phyloP scores from a whole-genome alignment of 345 rosid species.

The Anastatica hierochuntica region DNA sequence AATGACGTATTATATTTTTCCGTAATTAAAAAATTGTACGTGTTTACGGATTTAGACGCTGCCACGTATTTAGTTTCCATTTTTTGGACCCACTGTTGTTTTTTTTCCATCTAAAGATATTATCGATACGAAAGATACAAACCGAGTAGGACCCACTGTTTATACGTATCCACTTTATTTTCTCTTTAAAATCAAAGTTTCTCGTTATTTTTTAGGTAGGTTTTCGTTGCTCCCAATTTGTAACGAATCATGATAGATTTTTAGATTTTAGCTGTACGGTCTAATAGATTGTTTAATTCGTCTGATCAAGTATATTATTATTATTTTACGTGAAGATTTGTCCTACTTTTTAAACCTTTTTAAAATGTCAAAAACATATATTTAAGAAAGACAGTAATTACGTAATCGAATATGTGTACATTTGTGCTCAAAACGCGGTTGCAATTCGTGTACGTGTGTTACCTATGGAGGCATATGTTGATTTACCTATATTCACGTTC shows the following conservation, averaged over 20 bases:
- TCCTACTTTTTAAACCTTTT: not conserved
- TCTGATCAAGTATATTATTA: not conserved
- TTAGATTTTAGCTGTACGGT: constrained; percentile 5
- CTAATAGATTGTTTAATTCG: not conserved
- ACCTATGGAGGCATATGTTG: constrained; percentile 10
- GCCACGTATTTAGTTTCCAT: constrained; percentile 5
- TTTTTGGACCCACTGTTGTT: too few relatives aligned
- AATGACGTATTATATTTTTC: too few relatives aligned
- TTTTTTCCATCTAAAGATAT: too few relatives aligned
- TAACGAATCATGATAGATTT: not conserved
- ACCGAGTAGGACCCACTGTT: too few relatives aligned
- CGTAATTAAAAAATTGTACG: constrained; percentile 4
- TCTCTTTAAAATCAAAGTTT: too few relatives aligned
- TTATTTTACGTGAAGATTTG: not conserved
- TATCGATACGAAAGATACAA: too few relatives aligned
- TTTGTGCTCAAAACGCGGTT: too few relatives aligned
- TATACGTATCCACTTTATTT: too few relatives aligned
- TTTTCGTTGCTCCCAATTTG: not conserved
- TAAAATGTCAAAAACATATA: constrained; percentile 6
- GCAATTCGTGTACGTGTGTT: constrained; percentile 11
- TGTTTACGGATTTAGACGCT: not conserved
- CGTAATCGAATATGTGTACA: constrained; percentile 11
- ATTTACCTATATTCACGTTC: too few relatives aligned
- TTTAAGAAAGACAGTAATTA: constrained; percentile 13
- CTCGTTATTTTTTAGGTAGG: not conserved